phyloP scores from a whole-genome alignment of 352 stramenopile genomes.

The Phytophthora aleatoria region DNA sequence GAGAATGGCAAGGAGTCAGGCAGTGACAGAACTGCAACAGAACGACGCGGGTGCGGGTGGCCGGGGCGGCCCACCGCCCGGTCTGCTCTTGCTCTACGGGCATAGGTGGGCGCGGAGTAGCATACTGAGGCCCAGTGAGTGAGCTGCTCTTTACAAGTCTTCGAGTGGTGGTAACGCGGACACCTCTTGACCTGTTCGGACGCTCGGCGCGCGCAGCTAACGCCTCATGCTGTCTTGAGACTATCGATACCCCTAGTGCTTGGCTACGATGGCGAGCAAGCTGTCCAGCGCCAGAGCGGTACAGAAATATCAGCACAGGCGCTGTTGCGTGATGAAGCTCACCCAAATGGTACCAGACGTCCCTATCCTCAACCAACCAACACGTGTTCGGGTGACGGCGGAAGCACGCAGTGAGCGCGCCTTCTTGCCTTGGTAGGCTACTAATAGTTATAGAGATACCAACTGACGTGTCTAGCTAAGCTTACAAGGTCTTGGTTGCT shows the following conservation, averaged over 20 bases:
- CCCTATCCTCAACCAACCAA: conserved; percentile 11
- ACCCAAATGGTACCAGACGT: not conserved
- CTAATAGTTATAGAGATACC: too few relatives aligned
- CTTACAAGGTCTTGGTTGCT: too few relatives aligned
- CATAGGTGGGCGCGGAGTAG: conserved; percentile 7
- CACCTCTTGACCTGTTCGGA: conserved; percentile 4
- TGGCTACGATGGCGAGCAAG: conserved; percentile 4
- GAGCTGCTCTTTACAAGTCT: not conserved
- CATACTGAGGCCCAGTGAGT: conserved; percentile 11
- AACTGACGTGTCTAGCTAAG: not conserved
- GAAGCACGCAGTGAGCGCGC: not conserved
- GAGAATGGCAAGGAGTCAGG: conserved; percentile 27
- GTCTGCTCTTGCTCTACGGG: conserved; percentile 10
- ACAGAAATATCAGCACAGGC: conserved; percentile 9
- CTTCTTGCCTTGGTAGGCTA: not conserved
- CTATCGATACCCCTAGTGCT: not conserved
- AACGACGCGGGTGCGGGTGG: conserved; percentile 3
- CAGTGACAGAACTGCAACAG: conserved; percentile 16
- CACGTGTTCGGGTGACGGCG: conserved; percentile 25
- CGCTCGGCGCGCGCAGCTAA: not conserved
- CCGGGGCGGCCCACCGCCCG: not conserved
- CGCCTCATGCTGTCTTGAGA: conserved; percentile 5
- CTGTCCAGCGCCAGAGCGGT: conserved; percentile 13
- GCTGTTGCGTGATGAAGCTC: conserved; percentile 8
- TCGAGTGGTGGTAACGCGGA: not conserved